Conservation (phyloP, 2,329 filamentous ascomycete genomes). For the Scedosporium minutisporum region DNA sequence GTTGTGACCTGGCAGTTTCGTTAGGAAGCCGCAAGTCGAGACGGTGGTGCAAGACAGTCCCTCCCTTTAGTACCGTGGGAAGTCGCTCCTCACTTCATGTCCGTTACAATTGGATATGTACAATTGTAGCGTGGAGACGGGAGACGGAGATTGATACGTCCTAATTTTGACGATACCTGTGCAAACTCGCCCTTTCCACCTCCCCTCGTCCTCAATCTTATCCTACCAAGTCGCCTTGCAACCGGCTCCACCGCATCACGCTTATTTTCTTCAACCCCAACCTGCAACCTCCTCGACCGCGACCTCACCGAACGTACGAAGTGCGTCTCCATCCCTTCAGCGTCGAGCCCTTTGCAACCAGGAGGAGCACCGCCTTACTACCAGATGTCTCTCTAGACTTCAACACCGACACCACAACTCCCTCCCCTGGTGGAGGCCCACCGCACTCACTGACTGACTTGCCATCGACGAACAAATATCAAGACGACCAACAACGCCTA, state of each 20-base stretch:
- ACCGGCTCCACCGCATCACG: not conserved
- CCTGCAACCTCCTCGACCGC: conserved; percentile 2
- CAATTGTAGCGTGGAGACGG: not conserved
- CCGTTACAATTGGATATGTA: not conserved
- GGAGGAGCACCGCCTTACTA: not conserved
- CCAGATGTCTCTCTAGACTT: conserved; percentile 4
- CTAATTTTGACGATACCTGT: not conserved
- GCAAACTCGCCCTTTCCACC: not conserved
- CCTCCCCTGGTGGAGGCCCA: conserved; percentile 5
- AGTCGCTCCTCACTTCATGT: not conserved
- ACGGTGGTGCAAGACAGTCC: too few species aligned
- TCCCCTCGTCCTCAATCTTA: not conserved
- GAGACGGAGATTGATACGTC: not conserved
- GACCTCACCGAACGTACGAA: not conserved
- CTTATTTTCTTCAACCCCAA: not conserved
- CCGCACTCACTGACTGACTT: not conserved
- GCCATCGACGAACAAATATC: not conserved
- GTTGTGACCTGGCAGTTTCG: not conserved
- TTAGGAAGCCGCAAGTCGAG: not conserved
- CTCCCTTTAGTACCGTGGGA: not conserved
- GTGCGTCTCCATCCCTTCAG: not conserved
- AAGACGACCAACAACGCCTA: not conserved
- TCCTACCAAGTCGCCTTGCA: not conserved
- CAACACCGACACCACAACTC: conserved; percentile 2
- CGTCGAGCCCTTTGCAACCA: not conserved